phyloP scores from a whole-genome alignment of 176 grass and related monocot species.

The Neostapfia colusana region DNA sequence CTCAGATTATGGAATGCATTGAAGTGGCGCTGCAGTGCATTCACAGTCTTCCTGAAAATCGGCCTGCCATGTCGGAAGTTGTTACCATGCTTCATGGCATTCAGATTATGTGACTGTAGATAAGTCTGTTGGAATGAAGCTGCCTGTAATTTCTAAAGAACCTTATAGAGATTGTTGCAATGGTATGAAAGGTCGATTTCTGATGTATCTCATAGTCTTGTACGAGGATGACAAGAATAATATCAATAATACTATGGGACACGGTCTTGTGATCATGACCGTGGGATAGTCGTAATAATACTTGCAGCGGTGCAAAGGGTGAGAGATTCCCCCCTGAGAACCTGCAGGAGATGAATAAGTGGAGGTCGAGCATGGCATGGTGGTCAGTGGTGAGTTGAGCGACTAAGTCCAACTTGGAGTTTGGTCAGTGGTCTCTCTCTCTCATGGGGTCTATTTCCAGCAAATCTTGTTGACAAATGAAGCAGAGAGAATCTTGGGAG shows the following conservation, averaged over 20 bases:
- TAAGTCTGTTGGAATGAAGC: neutral
- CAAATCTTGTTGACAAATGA: neutral
- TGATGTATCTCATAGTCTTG: neutral
- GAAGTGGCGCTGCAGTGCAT: conserved; percentile 12
- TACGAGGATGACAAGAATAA: neutral
- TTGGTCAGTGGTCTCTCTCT: neutral
- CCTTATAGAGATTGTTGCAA: neutral
- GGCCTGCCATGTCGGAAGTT: conserved; percentile 38
- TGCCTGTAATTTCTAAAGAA: neutral
- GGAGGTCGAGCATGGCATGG: neutral
- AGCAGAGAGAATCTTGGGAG: neutral
- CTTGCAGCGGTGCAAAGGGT: neutral
- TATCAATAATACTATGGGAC: neutral
- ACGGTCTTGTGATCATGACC: neutral
- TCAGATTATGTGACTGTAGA: neutral
- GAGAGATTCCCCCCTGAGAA: neutral
- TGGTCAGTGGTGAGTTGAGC: neutral
- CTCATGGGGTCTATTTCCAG: neutral
- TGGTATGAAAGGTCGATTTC: neutral
- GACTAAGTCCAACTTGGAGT: neutral
- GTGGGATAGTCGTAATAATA: neutral
- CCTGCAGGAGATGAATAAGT: neutral
- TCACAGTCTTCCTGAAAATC: neutral
- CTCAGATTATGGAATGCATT: conserved; percentile 23
- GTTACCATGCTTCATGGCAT: conserved; percentile 24